Base-by-base conservation (phyloP, 1,139 yeast species). In the Scheffersomyces quercinus region DNA sequence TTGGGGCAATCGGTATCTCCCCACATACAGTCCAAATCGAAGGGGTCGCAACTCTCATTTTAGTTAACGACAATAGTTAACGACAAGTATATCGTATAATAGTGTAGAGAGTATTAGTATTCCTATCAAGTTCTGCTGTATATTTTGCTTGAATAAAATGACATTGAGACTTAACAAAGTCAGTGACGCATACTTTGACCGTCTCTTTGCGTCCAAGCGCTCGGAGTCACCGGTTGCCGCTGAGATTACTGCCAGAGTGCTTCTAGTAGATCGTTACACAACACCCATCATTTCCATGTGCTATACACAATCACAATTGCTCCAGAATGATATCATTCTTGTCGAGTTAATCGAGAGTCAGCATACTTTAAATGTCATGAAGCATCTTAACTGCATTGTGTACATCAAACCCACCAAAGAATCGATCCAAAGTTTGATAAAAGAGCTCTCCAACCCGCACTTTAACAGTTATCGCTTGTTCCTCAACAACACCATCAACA, bases 271-370 rank as follows among this genome's bases (percentile, higher is more conserved):
- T 60, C 71, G 79, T 44, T 74, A 76, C 52, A 93, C 99, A 40
- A 87, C 95, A 12, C 77, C 90, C 0, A 81, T 90, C 28, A 81
- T 95, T 16, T 89, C 97, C 12, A 77, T 93, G 78, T 82, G 87
- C 52, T 81, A 95, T 36, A 86, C 97, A 2, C 99, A 95, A 63
- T 84, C 95, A 5, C 87, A 85, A 51, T 74, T 93, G 40, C 75
- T 93, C 39, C 83, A 85, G 51, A 81, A 88, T 53, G 96, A 91
- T 49, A 81, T 93, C 15, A 89, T 88, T 48, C 73, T 93, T 40
- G 83, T 90, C 38, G 97, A 90, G 45, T 83, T 53, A 83, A 82
- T 74, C 9, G 75, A 69, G 41, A 88, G 88, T 55, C 64, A 68
- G n/a, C 62, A 69, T 30, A 72, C 89, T 34, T 89, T 91, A 53